Base-by-base conservation (phyloP, 129 eudicot genomes). In the Escallonia herrerae region DNA sequence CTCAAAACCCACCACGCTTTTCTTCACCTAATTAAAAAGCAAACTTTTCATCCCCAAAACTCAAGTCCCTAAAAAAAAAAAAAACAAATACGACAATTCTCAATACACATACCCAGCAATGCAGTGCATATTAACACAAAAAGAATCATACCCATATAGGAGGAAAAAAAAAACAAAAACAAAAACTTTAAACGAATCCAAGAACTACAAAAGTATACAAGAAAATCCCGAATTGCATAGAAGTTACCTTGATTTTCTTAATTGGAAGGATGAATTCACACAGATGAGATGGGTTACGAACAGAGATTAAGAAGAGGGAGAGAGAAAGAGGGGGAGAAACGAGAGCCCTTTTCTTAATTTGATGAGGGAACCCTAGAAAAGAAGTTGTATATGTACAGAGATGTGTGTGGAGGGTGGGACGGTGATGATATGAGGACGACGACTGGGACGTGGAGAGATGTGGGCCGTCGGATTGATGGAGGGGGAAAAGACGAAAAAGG, bases 391-490 rank as follows among this genome's bases (percentile, higher is more conserved):
- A 46, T 44, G 56, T 52, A 66, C 48, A 33, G 43, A 61, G 43
- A 65, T 55, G 76, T 58, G 64, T 71, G 73, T 54, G 63, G 41
- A 37, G 48, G 57, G 15, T 74, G 33, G 33, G 33, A 22, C 33
- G 33, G 41, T 40, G 48, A 57, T 38, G 77, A 61, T 22, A 61
- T 60, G 82, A 72, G 63, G 81, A 73, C 55, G 87, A 40, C 70
- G 90, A 81, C 50, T 71, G 54, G 56, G 74, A 77, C 76, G 86
- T 77, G 86, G 90, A 68, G 54, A 65, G 65, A 64, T 69, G 56
- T 44, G 68, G 38, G 77, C 68, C 82, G 87, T 81, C 51, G 37
- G 91, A 81, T 81, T 67, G 11, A 9, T 66, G 63, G 55, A 6
- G 54, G 6, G 12, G 49, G 55, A 74, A 73, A 71, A 70, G 80